Evolutionary conservation across 2,329 filamentous ascomycete species (phyloP).

Genomic region (Stagonosporopsis chrysanthemi): DNA sequence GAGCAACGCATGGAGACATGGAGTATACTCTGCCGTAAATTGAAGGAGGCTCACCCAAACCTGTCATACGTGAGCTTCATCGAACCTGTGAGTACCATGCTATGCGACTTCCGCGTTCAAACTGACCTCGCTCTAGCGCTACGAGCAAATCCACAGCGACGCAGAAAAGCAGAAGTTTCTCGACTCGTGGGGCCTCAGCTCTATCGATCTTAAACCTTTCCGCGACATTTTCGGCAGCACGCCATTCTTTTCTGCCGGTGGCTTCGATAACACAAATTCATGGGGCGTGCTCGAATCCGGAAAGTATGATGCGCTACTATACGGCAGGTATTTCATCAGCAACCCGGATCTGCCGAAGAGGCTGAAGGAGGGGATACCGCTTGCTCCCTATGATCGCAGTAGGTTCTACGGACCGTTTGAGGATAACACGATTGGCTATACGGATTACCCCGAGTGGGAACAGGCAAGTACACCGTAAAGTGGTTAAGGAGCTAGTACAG

Average conservation of each 20-base stretch:
- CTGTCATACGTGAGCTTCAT: conserved; percentile 65
- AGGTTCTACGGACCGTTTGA: conserved; percentile 34
- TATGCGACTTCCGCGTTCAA: conserved; percentile 16
- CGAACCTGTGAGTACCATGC: conserved; percentile 52
- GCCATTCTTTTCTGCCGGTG: conserved; percentile 64
- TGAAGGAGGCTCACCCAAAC: conserved; percentile 55
- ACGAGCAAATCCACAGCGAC: conserved; percentile 60
- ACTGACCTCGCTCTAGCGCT: conserved; percentile 49
- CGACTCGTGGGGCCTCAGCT: conserved; percentile 55
- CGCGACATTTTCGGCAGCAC: conserved; percentile 60
- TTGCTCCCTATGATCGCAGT: conserved; percentile 51
- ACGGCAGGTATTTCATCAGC: conserved; percentile 54
- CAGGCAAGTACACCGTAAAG: conserved; percentile 6
- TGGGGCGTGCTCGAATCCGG: conserved; percentile 58
- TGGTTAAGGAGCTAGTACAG: background rate
- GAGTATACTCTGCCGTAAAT: conserved; percentile 57
- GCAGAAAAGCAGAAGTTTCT: conserved; percentile 60
- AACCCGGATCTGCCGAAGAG: conserved; percentile 56
- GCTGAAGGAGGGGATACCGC: conserved; percentile 45
- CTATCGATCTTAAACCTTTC: conserved; percentile 58
- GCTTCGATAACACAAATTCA: conserved; percentile 59
- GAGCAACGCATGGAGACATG: conserved; percentile 63
- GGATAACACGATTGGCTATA: conserved; percentile 27
- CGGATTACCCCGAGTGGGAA: conserved; percentile 26
- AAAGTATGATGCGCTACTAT: conserved; percentile 48